Evolutionary conservation across 371 early-diverging fungal species (phyloP), one percentile per base, ranked within the genome.

Genomic region (Furculomyces boomerangus): DNA sequence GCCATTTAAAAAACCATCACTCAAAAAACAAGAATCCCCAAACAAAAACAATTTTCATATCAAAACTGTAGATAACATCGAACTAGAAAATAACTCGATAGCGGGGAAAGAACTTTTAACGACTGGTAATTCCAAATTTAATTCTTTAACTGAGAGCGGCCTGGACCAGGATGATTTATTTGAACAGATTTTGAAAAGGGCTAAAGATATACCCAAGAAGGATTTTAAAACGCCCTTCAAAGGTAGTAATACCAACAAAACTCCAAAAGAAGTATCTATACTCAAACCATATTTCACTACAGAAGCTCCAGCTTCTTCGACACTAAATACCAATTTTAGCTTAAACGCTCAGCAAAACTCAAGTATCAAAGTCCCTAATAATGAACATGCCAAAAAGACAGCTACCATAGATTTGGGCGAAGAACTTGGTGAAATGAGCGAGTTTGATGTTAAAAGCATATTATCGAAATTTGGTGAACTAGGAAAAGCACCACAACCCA

Each of bases 161-260:
- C 3, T 30, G 16, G 28, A 13, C 26, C 13, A 30, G 18, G 49
- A 49, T 26, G 25, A 28, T 16, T 25, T 49, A 5, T 49, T 49
- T 49, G 49, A 49, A 25, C 10, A 49, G 26, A 49, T 28, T 26
- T 26, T 49, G 10, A 49, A 49, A 49, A 28, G 26, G 26, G 10
- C 49, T 5, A 13, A 26, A 5, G 26, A 49, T 16, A 49, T 16
- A 5, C 30, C 32, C 5, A 8, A 13, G 5, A 13, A 49, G 26
- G 49, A 49, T 3, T 49, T 49, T 49, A 49, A 49, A 27, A 49
- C 49, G 3, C 49, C 49, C 18, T 49, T 49, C 20, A 49, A 49
- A 49, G 10, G 16, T 45, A 20, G 27, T 27, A 7, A 45, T 8
- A 20, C 22, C 46, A 45, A 45, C n/a, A 45, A 20, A 20, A n/a